Conservation (phyloP, 2,329 filamentous ascomycete genomes). For the Ophiostoma sp. region DNA sequence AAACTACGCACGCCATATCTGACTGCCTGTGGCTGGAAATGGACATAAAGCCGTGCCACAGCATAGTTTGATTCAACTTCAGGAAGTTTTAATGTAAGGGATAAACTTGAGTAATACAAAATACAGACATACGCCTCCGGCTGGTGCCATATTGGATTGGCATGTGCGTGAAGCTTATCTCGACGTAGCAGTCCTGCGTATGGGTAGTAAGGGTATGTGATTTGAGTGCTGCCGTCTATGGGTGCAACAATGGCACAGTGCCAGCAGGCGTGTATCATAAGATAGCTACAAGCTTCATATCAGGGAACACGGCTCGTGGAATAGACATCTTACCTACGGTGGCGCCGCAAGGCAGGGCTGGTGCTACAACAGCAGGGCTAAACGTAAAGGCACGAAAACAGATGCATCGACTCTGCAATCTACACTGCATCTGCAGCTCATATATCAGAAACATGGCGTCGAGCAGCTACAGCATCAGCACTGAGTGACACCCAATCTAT, state of each 20-base stretch:
- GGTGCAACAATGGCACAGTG: conserved; percentile 3
- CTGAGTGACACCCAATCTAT: neutral
- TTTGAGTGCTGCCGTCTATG: neutral
- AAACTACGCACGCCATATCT: neutral
- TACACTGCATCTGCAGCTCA: conserved; percentile 4
- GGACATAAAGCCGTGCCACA: neutral
- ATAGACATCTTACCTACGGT: neutral
- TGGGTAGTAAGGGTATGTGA: neutral
- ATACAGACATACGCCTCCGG: too few relatives aligned
- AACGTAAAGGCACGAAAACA: neutral
- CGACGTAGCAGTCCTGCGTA: neutral
- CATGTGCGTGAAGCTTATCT: neutral
- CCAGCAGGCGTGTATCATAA: conserved; percentile 3
- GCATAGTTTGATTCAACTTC: neutral
- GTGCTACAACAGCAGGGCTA: neutral
- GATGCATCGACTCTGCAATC: neutral
- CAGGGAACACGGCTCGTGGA: conserved; percentile 3
- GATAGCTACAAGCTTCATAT: neutral
- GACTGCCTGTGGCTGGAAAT: neutral
- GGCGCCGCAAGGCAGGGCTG: neutral
- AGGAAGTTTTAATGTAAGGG: too few relatives aligned
- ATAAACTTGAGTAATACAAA: too few relatives aligned
- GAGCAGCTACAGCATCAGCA: neutral
- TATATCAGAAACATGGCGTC: conserved; percentile 14
- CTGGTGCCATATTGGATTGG: neutral